phyloP scores from a whole-genome alignment of 2,329 filamentous ascomycete species.

The Phoma sp. region DNA sequence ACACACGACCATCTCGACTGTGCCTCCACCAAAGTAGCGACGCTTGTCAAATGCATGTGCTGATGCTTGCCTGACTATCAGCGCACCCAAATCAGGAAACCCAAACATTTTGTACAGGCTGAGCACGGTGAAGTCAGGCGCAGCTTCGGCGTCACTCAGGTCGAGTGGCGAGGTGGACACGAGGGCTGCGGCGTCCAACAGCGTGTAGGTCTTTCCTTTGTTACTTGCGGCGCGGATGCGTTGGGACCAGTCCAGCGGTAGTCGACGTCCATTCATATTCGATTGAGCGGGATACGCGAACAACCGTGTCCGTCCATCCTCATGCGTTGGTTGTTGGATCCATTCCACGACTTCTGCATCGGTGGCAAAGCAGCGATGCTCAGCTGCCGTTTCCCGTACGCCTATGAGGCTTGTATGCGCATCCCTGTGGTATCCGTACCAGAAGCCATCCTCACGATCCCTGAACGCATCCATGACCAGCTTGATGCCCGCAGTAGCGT shows the following conservation, averaged over 20 bases:
- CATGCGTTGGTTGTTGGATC: constrained; percentile 54
- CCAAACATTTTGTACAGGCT: constrained; percentile 99
- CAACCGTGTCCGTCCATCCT: constrained; percentile 47
- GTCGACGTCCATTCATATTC: constrained; percentile 83
- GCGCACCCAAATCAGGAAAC: constrained; percentile 86
- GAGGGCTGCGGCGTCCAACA: constrained; percentile 84
- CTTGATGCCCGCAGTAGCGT: constrained; percentile 91
- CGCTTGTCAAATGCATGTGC: constrained; percentile 68
- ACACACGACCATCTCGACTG: constrained; percentile 86
- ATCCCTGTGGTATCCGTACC: constrained; percentile 82
- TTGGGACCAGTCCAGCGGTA: constrained; percentile 73
- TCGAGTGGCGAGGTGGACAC: constrained; percentile 79
- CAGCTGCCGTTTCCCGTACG: constrained; percentile 70
- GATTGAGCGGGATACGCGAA: constrained; percentile 92
- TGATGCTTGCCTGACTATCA: constrained; percentile 79
- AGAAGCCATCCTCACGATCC: constrained; percentile 72
- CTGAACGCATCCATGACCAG: constrained; percentile 80
- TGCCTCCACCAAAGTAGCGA: constrained; percentile 91
- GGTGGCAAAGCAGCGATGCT: constrained; percentile 69
- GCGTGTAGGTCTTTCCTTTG: constrained; percentile 61
- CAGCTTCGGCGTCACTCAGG: constrained; percentile 64
- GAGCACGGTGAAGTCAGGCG: constrained; percentile 84
- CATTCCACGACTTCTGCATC: constrained; percentile 70
- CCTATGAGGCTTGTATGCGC: constrained; percentile 89
- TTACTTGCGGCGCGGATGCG: constrained; percentile 51